Evolutionary conservation across 768 basidiomycete genomes (phyloP).

Genomic region (Xerocomus spinulosus): DNA sequence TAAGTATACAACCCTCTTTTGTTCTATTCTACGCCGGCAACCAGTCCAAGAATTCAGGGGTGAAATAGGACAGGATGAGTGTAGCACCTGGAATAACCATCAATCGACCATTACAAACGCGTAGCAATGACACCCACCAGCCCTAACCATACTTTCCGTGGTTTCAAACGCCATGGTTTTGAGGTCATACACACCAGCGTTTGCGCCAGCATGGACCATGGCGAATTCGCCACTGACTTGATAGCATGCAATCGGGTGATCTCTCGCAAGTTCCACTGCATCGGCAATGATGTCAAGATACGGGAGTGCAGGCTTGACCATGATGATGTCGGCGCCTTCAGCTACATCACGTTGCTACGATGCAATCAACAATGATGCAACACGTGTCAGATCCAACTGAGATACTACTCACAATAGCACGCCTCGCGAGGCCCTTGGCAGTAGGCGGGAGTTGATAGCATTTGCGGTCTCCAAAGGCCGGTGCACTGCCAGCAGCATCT

Average conservation of each 20-base stretch:
- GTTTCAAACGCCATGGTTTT: conserved; percentile 93
- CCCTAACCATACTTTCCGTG: conserved; percentile 85
- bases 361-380: conserved; percentile 1
- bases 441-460: conserved; percentile 95
- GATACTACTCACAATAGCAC: conserved; percentile 75
- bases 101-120: not conserved
- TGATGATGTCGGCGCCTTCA: conserved; percentile 97
- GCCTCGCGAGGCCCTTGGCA: conserved; percentile 83
- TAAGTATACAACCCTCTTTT: too few species aligned
- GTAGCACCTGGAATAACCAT: conserved; percentile 66
- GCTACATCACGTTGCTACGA: conserved; percentile 74
- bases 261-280: conserved; percentile 71
- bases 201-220: conserved; percentile 93
- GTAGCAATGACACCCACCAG: conserved; percentile 51
- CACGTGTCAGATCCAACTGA: not conserved
- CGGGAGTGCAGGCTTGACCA: conserved; percentile 96
- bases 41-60: conserved; percentile 94
- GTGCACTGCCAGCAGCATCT: conserved; percentile 96
- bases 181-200: conserved; percentile 89
- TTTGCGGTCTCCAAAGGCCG: conserved; percentile 91
- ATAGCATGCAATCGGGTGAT: conserved; percentile 94
- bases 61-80: conserved; percentile 91
- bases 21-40: conserved; percentile 34
- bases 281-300: conserved; percentile 96
- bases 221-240: conserved; percentile 98